A percentile compares a stretch with the other conserved stretches of the same genome.
These are phyloP conservation scores for Umbelopsis sp. DNA, from an alignment of 192 early-diverging fungal species.

Conservation along the genomic window DNA sequence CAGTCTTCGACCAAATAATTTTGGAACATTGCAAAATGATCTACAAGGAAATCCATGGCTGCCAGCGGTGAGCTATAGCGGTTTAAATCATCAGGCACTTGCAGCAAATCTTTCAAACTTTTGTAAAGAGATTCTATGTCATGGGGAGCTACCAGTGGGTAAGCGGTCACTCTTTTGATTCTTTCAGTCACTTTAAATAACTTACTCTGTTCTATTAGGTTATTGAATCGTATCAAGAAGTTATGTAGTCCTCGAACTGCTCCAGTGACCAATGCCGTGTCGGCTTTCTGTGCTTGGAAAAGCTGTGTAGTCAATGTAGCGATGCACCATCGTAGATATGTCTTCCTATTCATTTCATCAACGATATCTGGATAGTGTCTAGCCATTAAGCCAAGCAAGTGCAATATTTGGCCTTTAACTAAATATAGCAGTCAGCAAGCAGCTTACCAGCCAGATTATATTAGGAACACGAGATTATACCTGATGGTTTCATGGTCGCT, in stretches of 20 bases:
- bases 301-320: constrained; percentile 36
- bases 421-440: neutral
- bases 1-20: constrained; percentile 35
- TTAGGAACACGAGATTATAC: neutral
- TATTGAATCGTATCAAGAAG: neutral
- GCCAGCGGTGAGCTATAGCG: constrained; percentile 45
- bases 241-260: constrained; percentile 34
- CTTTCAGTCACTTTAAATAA: constrained; percentile 34
- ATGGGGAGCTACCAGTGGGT: neutral
- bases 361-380: constrained; percentile 39
- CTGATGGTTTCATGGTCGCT: constrained; percentile 15
- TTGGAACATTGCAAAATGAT: constrained; percentile 42
- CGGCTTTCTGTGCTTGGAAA: constrained; percentile 32
- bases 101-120: constrained; percentile 35
- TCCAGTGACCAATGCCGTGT: constrained; percentile 30
- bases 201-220: constrained; percentile 14
- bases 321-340: constrained; percentile 23
- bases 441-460: neutral
- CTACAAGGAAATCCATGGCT: constrained; percentile 39
- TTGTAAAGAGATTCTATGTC: constrained; percentile 35
- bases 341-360: neutral
- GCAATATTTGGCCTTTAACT: constrained; percentile 48
- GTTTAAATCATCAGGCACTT: constrained; percentile 45
- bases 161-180: neutral
- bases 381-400: constrained; percentile 46